A percentile compares a stretch with the other conserved stretches of the same genome.
Conservation (phyloP, 768 basidiomycete species). For the Rubroboletus pulcherrimus region DNA sequence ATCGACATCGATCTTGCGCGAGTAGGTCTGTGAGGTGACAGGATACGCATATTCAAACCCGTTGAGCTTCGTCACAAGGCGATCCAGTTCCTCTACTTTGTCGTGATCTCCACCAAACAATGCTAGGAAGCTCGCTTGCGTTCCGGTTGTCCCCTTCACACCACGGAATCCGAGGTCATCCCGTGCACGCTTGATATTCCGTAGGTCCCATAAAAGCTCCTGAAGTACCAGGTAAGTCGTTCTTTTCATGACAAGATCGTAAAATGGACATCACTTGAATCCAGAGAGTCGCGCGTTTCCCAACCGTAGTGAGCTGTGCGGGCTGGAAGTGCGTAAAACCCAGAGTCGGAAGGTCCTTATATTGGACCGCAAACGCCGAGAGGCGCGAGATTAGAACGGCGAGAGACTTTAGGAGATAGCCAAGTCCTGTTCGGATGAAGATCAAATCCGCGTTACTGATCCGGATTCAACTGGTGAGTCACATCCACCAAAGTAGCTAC, state of each 20-base stretch:
- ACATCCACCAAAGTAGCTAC: slow-evolving; percentile 3
- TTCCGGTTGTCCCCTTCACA: slow-evolving; percentile 99
- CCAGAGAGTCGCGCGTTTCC: slow-evolving; percentile 96
- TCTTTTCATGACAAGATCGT: not conserved
- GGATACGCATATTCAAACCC: slow-evolving; percentile 96
- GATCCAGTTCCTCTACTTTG: slow-evolving; percentile 90
- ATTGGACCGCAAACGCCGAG: slow-evolving; percentile 75
- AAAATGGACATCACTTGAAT: slow-evolving; percentile 59
- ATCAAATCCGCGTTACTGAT: slow-evolving; percentile 95
- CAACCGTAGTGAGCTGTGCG: slow-evolving; percentile 96
- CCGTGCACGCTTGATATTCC: slow-evolving; percentile 85
- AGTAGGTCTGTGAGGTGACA: slow-evolving; percentile 98
- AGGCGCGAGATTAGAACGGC: slow-evolving; percentile 87
- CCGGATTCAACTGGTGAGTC: slow-evolving; percentile 11
- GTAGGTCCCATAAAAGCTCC: slow-evolving; percentile 95
- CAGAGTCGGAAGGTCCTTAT: slow-evolving; percentile 86
- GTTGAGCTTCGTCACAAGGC: slow-evolving; percentile 82
- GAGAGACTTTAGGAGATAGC: slow-evolving; percentile 83
- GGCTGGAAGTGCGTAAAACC: slow-evolving; percentile 99
- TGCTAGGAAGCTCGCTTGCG: slow-evolving; percentile 92
- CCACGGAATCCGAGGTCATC: slow-evolving; percentile 96
- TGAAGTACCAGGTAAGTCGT: slow-evolving; percentile 24
- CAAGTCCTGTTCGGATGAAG: slow-evolving; percentile 86
- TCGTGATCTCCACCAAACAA: slow-evolving; percentile 94
- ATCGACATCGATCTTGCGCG: slow-evolving; percentile 94